A percentile compares a stretch with the other conserved stretches of the same genome.
phyloP scores from a whole-genome alignment of 441 rosid genomes.

The Geranium incanum region DNA sequence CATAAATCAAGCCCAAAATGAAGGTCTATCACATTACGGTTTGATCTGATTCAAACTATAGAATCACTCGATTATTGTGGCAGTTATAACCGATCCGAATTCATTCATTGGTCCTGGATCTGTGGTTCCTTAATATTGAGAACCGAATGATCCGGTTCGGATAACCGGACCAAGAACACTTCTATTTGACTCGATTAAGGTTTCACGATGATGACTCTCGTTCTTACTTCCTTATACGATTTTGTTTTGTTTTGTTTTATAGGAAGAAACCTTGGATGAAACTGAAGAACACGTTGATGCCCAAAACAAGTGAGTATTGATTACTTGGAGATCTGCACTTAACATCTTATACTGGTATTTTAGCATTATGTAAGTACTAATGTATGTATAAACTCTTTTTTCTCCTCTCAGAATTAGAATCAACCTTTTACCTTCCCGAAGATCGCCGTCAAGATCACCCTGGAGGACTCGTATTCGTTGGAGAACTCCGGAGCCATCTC shows the following conservation, averaged over 20 bases:
- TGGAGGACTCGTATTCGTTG: slow-evolving; percentile 24
- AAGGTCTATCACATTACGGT: no score
- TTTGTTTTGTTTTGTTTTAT: slow-evolving; percentile 3
- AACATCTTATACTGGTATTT: no score
- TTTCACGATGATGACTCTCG: not conserved
- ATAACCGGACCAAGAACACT: no score
- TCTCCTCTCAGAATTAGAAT: slow-evolving; percentile 37
- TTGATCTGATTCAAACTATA: no score
- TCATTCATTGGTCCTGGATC: no score
- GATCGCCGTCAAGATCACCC: slow-evolving; percentile 37
- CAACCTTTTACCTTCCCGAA: slow-evolving; percentile 35
- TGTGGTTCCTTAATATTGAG: no score
- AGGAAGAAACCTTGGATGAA: slow-evolving; percentile 82
- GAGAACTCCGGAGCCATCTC: slow-evolving; percentile 30
- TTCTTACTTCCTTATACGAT: not conserved
- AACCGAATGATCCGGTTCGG: no score
- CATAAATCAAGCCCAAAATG: no score
- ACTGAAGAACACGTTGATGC: slow-evolving; percentile 60
- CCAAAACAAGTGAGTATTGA: slow-evolving; percentile 39
- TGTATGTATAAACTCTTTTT: not conserved
- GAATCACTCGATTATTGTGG: no score
- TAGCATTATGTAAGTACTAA: not conserved
- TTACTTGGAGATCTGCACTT: not conserved
- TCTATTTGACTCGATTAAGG: not conserved
- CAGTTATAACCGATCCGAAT: no score